Evolutionary conservation across 306 rosid genomes (phyloP), one percentile per base, ranked within the genome.

Genomic region (Dalbergia oliveri): DNA sequence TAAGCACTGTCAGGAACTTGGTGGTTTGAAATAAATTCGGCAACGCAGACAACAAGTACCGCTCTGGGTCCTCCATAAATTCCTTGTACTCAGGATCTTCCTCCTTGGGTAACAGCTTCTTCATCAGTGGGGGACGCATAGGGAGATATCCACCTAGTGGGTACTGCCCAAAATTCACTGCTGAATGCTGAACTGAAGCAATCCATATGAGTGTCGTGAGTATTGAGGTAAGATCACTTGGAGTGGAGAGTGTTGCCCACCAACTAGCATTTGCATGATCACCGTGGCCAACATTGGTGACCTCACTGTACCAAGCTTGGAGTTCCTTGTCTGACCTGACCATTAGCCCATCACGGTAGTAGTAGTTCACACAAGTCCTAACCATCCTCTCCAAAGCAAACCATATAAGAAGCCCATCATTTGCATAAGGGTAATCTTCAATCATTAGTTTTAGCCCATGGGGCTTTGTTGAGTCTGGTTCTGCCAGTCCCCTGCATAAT

Each of bases 371-470:
- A 43, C 85, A 94, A 66, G 90, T 80, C 60, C 71, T 77, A 6
- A 91, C 95, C 89, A 88, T 84, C 41, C 84, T 87, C 86, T 94
- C 89, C 54, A 91, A 76, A 45, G 95, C 91, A 59, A 78, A 85
- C 97, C 97, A 91, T 6, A 91, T 87, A 9, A 90, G 85, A 26
- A 94, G 90, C 59, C 98, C 97, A 73, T 94, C 98, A 21, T 70
- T 77, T 47, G 94, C 98, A 82, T 91, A 91, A 7, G 98, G 98
- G 80, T 91, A 94, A 61, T 94, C 98, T 71, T 91, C 90, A 5
- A 91, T 66, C 6, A 86, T 11, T 21, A 94, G 88, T 81, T 73
- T 94, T 69, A 94, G 81, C 15, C 98, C 98, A 69, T 87, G 92
- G 23, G 98, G 88, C 45, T 88, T 83, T 59, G 93, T 80, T 16